Base-by-base conservation (phyloP, 139 green algal species). In the Marvania coccoides region DNA sequence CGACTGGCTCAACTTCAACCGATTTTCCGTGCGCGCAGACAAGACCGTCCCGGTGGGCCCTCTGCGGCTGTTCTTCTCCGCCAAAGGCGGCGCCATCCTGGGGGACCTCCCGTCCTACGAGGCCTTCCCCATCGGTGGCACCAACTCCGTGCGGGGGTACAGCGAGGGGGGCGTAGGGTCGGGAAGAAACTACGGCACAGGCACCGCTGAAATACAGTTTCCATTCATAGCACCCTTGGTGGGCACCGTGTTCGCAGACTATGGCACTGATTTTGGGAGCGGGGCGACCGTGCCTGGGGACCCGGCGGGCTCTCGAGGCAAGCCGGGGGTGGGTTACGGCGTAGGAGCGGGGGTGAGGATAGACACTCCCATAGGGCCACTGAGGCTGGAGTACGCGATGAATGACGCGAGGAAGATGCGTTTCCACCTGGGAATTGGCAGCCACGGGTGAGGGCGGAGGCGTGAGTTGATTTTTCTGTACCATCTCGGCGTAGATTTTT, bases 31-130 rank as follows among this genome's bases (percentile, higher is more conserved):
- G 47, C 63, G 85, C 5, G 78, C 75, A 31, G 84, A 94, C 55
- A 83, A 83, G 54, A 76, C 74, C 6, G 15, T 91, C 12, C 61
- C 62, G 2, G 24, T 92, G 5, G 81, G 82, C 12, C 84, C 76
- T 29, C 39, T 69, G 3, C 33, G 64, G 5, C 56, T 87, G 47
- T 76, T 79, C 47, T 62, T 83, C 26, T 69, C 65, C 5, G 80
- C 65, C 9, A 78, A 81, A 31, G 88, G 75, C 3, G 89, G 89
- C 14, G 39, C 63, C 6, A 86, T 92, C 14, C 37, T 93, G 19
- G 93, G 90, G 0, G 92, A 99, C 71, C 64, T 99, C 48, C 94
- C 93, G 3, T 90, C 93, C 19, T 96, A 98, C 67, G 93, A 99
- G 77, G 92, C 93, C 6, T 98, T 98, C 67, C 84, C 92, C 19